Percentiles rank a stretch among this genome's conserved stretches.
Evolutionary conservation across 129 eudicot genomes (phyloP).

Genomic region (Arctium lappa): DNA sequence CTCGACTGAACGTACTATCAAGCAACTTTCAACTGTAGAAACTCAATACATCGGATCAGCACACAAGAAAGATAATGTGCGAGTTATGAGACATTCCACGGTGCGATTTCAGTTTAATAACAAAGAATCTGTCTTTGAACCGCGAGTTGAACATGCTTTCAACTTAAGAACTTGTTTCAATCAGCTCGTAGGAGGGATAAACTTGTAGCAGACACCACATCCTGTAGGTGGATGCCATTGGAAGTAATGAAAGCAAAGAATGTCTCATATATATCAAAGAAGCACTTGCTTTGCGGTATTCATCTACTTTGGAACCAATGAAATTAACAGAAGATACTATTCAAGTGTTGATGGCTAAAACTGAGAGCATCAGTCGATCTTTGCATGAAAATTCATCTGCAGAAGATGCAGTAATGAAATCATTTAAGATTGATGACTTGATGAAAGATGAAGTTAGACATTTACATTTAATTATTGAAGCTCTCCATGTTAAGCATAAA

Average conservation of each 20-base stretch:
- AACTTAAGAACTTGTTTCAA: too few relatives aligned
- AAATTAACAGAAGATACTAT: conserved; percentile 60
- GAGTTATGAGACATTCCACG: too few relatives aligned
- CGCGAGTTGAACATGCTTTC: too few relatives aligned
- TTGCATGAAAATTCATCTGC: conserved; percentile 58
- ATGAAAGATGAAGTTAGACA: conserved; percentile 71
- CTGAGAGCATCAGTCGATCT: conserved; percentile 45
- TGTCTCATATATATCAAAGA: conserved; percentile 40
- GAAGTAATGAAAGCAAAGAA: conserved; percentile 37
- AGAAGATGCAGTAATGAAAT: conserved; percentile 68
- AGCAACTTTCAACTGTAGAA: too few relatives aligned
- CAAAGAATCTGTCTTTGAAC: too few relatives aligned
- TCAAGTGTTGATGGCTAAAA: conserved; percentile 51
- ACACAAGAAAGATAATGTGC: too few relatives aligned
- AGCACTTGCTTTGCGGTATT: conserved; percentile 61
- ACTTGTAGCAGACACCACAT: too few relatives aligned
- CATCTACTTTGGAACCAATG: conserved; percentile 63
- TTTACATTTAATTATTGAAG: conserved; percentile 51
- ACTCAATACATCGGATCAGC: too few relatives aligned
- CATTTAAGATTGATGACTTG: conserved; percentile 58
- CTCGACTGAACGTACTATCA: too few relatives aligned
- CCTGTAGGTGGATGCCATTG: conserved; percentile 42
- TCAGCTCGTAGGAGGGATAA: too few relatives aligned
- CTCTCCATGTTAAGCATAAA: conserved; percentile 70
- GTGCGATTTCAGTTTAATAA: too few relatives aligned